phyloP scores from a whole-genome alignment of 192 early-diverging fungal species.

The Hyaloraphidium curvatum region DNA sequence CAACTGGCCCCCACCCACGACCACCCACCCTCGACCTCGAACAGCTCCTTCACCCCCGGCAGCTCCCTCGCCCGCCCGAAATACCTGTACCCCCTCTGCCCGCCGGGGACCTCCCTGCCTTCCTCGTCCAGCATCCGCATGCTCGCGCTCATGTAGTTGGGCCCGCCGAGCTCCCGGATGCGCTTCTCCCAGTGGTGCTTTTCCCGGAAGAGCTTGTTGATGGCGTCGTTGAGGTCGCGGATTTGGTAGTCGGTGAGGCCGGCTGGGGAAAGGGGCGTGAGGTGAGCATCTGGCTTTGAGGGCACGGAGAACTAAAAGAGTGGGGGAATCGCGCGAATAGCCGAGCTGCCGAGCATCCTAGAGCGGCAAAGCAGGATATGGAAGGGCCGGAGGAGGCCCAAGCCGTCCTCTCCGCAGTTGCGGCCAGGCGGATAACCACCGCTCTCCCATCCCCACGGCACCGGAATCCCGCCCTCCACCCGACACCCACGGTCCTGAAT shows the following conservation, averaged over 20 bases:
- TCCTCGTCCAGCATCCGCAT: conserved; percentile 65
- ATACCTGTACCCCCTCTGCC: conserved; percentile 87
- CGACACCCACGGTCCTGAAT: conserved; percentile 70
- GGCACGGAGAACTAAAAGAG: too few species aligned
- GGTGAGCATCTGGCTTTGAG: too few species aligned
- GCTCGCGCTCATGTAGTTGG: conserved; percentile 68
- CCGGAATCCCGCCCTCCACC: too few species aligned
- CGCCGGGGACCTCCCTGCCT: conserved; percentile 74
- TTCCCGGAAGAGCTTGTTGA: conserved; percentile 83
- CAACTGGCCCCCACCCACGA: background rate
- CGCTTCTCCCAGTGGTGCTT: conserved; percentile 82
- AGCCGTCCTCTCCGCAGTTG: too few species aligned
- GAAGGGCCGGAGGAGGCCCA: too few species aligned
- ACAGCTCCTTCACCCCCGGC: conserved; percentile 80
- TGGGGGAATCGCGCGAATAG: too few species aligned
- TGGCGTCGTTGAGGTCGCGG: conserved; percentile 85
- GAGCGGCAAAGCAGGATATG: too few species aligned
- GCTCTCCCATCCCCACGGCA: too few species aligned
- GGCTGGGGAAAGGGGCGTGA: conserved; percentile 22
- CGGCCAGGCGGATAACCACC: too few species aligned
- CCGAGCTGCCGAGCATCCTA: too few species aligned
- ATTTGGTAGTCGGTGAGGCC: conserved; percentile 77
- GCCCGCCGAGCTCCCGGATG: conserved; percentile 79
- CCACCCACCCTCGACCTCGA: conserved; percentile 48
- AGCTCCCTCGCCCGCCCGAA: conserved; percentile 92